These are phyloP conservation scores for Sextonia rubra DNA, from an alignment of 164 flowering plant genomes.

Conservation along the genomic window DNA sequence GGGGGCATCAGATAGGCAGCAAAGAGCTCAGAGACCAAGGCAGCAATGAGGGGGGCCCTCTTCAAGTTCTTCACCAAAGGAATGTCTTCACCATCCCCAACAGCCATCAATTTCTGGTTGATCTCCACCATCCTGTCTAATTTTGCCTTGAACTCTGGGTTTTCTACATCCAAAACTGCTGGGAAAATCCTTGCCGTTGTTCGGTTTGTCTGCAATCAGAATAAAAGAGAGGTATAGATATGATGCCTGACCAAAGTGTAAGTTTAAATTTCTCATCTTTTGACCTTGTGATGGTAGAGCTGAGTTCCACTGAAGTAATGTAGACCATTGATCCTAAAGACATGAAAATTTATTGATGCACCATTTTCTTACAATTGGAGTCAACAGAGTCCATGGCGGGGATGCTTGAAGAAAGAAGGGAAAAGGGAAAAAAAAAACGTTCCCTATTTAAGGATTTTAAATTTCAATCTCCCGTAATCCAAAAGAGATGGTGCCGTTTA, in stretches of 20 bases:
- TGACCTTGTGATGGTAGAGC: not conserved
- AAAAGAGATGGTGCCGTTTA: no score
- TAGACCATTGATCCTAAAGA: not conserved
- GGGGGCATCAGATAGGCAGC: slow-evolving; percentile 97
- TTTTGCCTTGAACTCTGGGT: slow-evolving; percentile 95
- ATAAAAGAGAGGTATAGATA: not conserved
- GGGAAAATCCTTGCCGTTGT: slow-evolving; percentile 97
- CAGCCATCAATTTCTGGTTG: slow-evolving; percentile 57
- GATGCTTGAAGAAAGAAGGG: not conserved
- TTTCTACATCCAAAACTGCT: slow-evolving; percentile 92
- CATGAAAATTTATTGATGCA: not conserved
- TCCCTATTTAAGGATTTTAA: no score
- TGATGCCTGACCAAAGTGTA: not conserved
- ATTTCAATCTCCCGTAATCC: no score
- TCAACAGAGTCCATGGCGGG: not conserved
- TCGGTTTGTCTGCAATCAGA: slow-evolving; percentile 73
- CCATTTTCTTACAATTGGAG: not conserved
- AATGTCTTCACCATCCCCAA: slow-evolving; percentile 59
- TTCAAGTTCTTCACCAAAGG: slow-evolving; percentile 80
- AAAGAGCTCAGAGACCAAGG: slow-evolving; percentile 69
- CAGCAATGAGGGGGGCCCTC: slow-evolving; percentile 80
- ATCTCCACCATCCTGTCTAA: slow-evolving; percentile 91
- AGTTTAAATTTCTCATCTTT: not conserved
- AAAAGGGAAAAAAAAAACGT: no score
- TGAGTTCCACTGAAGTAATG: not conserved